Percentiles rank a stretch among this genome's conserved stretches.
Conservation (phyloP, 306 rosid genomes). For the Ziziphus jujuba region DNA sequence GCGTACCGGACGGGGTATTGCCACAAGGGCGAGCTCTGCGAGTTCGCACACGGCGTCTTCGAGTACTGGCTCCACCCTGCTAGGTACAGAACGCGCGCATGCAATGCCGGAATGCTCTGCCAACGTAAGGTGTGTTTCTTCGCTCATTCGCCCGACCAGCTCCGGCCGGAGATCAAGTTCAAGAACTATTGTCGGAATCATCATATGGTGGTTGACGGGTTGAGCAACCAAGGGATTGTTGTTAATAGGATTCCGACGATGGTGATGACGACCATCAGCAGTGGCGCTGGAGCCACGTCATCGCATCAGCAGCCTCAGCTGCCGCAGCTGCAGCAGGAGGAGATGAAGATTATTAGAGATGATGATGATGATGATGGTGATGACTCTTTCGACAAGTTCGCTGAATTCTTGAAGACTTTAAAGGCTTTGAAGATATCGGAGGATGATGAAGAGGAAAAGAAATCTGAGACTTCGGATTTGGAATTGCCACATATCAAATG, state of each 20-base stretch:
- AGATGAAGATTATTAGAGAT: no score
- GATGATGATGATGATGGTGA: no score
- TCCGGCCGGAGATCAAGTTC: slow-evolving; percentile 29
- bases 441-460: neutral
- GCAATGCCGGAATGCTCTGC: slow-evolving; percentile 45
- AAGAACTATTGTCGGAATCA: slow-evolving; percentile 6
- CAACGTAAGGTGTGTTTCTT: slow-evolving; percentile 53
- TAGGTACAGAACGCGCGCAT: slow-evolving; percentile 47
- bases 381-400: slow-evolving; percentile 8
- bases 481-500: slow-evolving; percentile 33
- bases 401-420: slow-evolving; percentile 28
- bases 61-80: slow-evolving; percentile 63
- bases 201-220: neutral
- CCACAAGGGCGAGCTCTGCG: slow-evolving; percentile 40
- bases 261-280: no score
- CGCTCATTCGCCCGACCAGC: slow-evolving; percentile 46
- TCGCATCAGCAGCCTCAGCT: no score
- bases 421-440: slow-evolving; percentile 31
- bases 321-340: no score
- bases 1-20: slow-evolving; percentile 42
- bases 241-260: neutral
- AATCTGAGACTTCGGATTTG: neutral
- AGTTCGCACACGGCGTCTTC: slow-evolving; percentile 54
- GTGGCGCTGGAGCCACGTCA: neutral
- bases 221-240: neutral